These are phyloP conservation scores for Chlamydomonas asymmetrica DNA, from an alignment of 139 green algal genomes.

Conservation along the genomic window DNA sequence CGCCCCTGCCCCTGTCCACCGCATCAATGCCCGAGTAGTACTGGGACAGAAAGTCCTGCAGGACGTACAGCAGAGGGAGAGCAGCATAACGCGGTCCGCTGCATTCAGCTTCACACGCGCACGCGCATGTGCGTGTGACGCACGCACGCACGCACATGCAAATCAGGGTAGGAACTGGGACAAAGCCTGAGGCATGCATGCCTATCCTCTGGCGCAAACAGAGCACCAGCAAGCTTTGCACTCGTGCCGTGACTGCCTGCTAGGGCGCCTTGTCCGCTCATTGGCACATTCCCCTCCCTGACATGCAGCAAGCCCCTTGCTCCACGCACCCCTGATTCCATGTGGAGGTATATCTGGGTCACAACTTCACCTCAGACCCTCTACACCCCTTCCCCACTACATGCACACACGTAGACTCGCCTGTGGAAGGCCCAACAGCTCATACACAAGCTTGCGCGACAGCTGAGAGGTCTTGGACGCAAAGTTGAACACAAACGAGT, in stretches of 20 bases:
- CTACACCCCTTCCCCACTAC: neutral
- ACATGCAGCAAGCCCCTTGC: neutral
- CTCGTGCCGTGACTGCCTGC: no score
- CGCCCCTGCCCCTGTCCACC: slow-evolving; percentile 45
- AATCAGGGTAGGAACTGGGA: neutral
- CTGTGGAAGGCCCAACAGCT: slow-evolving; percentile 72
- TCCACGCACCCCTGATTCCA: neutral
- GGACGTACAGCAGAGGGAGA: no score
- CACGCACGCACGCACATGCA: neutral
- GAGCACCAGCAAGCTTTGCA: no score
- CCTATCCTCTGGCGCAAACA: neutral
- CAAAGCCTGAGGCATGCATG: neutral
- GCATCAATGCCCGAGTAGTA: slow-evolving; percentile 54
- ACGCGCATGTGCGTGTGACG: no score
- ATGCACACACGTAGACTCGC: slow-evolving; percentile 21
- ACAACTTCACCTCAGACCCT: neutral
- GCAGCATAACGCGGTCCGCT: no score
- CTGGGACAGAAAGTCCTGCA: slow-evolving; percentile 68
- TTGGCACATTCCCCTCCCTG: neutral
- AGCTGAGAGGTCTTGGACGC: slow-evolving; percentile 60
- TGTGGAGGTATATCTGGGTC: neutral
- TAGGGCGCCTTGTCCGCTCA: no score
- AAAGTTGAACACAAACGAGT: slow-evolving; percentile 89
- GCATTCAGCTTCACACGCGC: no score
- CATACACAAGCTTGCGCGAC: slow-evolving; percentile 58